Conservation (phyloP, 495 filamentous ascomycete species). For the Penicillium mononematosum region DNA sequence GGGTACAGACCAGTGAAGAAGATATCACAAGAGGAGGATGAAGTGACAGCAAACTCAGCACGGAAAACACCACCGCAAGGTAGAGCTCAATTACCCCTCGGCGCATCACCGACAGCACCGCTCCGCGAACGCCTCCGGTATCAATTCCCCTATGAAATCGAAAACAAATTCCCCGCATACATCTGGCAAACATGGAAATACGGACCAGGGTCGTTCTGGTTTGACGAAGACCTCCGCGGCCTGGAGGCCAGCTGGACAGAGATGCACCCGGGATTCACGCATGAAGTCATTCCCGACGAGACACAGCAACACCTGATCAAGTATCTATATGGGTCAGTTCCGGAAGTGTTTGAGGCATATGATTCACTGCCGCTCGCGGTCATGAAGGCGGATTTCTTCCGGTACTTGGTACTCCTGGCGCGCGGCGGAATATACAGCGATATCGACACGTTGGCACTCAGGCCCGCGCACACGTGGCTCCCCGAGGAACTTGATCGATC, state of each 20-base stretch:
- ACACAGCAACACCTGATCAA: conserved; percentile 77
- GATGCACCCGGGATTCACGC: conserved; percentile 84
- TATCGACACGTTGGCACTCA: conserved; percentile 87
- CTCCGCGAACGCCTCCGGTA: conserved; percentile 83
- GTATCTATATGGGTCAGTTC: conserved; percentile 82
- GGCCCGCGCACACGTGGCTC: conserved; percentile 83
- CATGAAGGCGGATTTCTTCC: conserved; percentile 96
- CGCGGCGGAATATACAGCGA: conserved; percentile 95
- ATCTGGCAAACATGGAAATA: conserved; percentile 99
- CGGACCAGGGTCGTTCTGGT: conserved; percentile 76
- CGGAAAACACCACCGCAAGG: conserved; percentile 20
- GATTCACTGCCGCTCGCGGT: conserved; percentile 79
- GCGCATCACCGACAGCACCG: conserved; percentile 44
- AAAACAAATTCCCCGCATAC: conserved; percentile 88
- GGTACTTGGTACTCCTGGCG: conserved; percentile 90
- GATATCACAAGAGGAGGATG: conserved; percentile 26
- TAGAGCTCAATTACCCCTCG: conserved; percentile 38
- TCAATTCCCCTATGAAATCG: conserved; percentile 89
- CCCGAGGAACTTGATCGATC: conserved; percentile 72
- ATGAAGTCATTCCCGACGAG: conserved; percentile 93
- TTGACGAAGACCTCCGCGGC: conserved; percentile 68
- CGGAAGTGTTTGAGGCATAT: conserved; percentile 93
- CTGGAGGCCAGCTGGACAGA: conserved; percentile 90
- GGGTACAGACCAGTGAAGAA: conserved; percentile 24
- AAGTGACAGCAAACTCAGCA: conserved; percentile 9